Conservation (phyloP, 2,329 filamentous ascomycete species). For the Lasiodiplodia sp. region DNA sequence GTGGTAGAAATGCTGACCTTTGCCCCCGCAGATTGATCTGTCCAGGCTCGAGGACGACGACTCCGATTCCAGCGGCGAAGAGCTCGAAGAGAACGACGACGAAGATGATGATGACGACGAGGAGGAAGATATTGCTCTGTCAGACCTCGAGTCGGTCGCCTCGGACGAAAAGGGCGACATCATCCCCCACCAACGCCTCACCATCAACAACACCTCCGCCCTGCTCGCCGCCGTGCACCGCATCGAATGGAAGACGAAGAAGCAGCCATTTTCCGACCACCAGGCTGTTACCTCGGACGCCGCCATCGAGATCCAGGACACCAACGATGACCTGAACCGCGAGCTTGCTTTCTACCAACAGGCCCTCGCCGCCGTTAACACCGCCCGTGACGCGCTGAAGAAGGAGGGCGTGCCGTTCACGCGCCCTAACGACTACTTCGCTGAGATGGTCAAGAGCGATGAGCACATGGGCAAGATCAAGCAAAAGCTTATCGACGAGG, state of each 20-base stretch:
- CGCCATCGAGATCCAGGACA: slow-evolving; percentile 77
- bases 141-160: slow-evolving; percentile 79
- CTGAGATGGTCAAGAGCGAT: slow-evolving; percentile 95
- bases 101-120: slow-evolving; percentile 74
- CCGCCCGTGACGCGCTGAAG: slow-evolving; percentile 76
- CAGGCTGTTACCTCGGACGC: slow-evolving; percentile 75
- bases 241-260: slow-evolving; percentile 73
- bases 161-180: slow-evolving; percentile 87
- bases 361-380: slow-evolving; percentile 77
- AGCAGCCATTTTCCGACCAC: slow-evolving; percentile 81
- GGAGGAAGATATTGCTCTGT: slow-evolving; percentile 86
- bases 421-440: slow-evolving; percentile 92
- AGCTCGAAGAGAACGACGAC: slow-evolving; percentile 59
- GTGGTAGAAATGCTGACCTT: background rate
- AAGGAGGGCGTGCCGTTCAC: slow-evolving; percentile 87
- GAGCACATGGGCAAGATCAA: slow-evolving; percentile 98
- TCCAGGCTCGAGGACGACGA: slow-evolving; percentile 48
- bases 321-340: slow-evolving; percentile 89
- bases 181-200: slow-evolving; percentile 88
- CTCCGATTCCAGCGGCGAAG: slow-evolving; percentile 38
- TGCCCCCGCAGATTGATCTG: slow-evolving; percentile 34
- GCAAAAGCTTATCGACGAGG: slow-evolving; percentile 89
- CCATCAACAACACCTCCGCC: slow-evolving; percentile 95
- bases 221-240: slow-evolving; percentile 82
- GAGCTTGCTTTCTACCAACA: slow-evolving; percentile 95